Conservation (phyloP, 1,139 yeast species). For the Yamadazyma sp. region DNA sequence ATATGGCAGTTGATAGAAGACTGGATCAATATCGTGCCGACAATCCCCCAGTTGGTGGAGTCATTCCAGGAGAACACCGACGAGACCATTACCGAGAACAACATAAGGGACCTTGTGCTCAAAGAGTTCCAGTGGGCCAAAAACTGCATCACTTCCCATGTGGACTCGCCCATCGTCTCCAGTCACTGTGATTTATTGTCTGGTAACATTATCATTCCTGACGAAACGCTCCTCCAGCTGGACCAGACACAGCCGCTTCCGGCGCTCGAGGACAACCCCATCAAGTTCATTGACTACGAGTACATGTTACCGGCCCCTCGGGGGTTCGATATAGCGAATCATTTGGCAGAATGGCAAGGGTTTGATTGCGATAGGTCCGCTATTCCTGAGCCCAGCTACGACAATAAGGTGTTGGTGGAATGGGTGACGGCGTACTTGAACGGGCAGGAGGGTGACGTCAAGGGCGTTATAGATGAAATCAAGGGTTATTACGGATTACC, state of each 20-base stretch:
- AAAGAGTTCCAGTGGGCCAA: constrained; percentile 60
- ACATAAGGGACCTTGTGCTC: constrained; percentile 39
- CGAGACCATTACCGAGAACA: constrained; percentile 23
- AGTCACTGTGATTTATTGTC: constrained; percentile 73
- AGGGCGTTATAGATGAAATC: constrained; percentile 53
- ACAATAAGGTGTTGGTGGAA: constrained; percentile 46
- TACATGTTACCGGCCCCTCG: constrained; percentile 80
- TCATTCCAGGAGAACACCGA: constrained; percentile 39
- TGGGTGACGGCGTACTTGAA: constrained; percentile 58
- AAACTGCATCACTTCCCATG: constrained; percentile 21
- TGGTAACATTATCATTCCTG: constrained; percentile 70
- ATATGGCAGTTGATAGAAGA: constrained; percentile 61
- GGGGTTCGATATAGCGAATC: constrained; percentile 84
- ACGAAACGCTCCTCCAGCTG: constrained; percentile 20
- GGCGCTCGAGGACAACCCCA: constrained; percentile 38
- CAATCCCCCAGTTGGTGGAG: constrained; percentile 39
- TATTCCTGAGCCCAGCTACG: constrained; percentile 52
- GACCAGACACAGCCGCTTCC: constrained; percentile 24
- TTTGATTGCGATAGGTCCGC: constrained; percentile 64
- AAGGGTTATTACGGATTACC: constrained; percentile 71
- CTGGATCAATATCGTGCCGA: constrained; percentile 65
- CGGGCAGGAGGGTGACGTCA: constrained; percentile 26
- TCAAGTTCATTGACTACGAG: constrained; percentile 77
- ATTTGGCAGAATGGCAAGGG: constrained; percentile 87
- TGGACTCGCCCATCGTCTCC: constrained; percentile 55